Evolutionary conservation across 225 moss, liverwort and hornwort genomes (phyloP), one percentile per base, ranked within the genome.

Genomic region (Pseudoscleropodium purum): DNA sequence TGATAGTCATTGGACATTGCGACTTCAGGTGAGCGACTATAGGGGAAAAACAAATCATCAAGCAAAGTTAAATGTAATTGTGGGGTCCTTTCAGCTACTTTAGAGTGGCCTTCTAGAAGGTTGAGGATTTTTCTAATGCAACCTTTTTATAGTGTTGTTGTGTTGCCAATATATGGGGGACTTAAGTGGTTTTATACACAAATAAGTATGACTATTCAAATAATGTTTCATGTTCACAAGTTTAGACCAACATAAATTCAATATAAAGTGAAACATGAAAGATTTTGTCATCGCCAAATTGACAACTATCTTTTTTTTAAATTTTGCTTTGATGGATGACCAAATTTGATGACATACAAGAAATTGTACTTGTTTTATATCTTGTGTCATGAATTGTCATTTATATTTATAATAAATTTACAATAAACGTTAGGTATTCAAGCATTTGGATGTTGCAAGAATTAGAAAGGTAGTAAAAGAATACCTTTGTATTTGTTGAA

Each of bases 211-310:
- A 24, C 13, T 54, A 36, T 23, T 77, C 14, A 36, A 77, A 52
- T 36, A 52, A 52, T 23, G 8, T 77, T 36, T 78, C 36, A 36
- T 36, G 0, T 5, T 24, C 3, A 36, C 6, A 77, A 77, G 13
- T 76, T 76, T 51, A 7, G 51, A 76, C 8, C 1, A 51, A 2
- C 1, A 20, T 8, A 34, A 15, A 36, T 34, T 77, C 2, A 76
- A 36, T 14, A 77, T 36, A 54, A 34, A 36, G 2, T 36, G 9
- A 7, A 76, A 34, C 3, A 51, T 8, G 51, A 33, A 51, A 29
- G 33, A 34, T 34, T 21, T 1, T 52, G 0, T 24, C 7, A 54
- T 1, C 0, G 0, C 6, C 0, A 54, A 7, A 54, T 24, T 36
- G 54, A 36, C 5, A 36, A 36, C 1, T 78, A 0, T 36, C n/a